Evolutionary conservation across 768 basidiomycete genomes (phyloP), one percentile per base, ranked within the genome.

Genomic region (Lentinula sp.): DNA sequence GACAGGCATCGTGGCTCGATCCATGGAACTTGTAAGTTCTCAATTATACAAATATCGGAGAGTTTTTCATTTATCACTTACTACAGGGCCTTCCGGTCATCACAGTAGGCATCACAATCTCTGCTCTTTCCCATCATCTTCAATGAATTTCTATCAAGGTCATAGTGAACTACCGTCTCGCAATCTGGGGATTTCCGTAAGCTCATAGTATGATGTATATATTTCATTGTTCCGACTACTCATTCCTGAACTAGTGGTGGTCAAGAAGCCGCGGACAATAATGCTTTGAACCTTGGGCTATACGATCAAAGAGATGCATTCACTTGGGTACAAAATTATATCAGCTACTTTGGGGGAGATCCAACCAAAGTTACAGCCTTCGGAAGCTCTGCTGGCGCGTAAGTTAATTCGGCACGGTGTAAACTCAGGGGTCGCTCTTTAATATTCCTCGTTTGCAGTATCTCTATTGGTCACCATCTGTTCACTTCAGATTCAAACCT

Each of bases 321-420:
- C 2, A 52, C 35, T 4, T 73, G 71, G 80, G 73, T 81, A 0
- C 76, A 80, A 61, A 67, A 73, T 54, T 75, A 83, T 62, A 78
- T 81, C 57, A 68, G 64, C 39, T 67, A 70, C 0, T 82, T 81
- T 61, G 80, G 81, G 1, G 81, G 81, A 23, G 76, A 73, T 54
- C 67, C 66, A 3, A 62, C 28, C 10, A 66, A 71, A 63, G 71
- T 73, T 1, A 72, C 49, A 6, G 66, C 56, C 65, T 66, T 67
- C 64, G 64, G 31, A 52, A 52, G 42, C 15, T 48, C 57, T 45
- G 31, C 21, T 16, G 57, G 57, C 23, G 54, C 45, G 45, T 58
- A 5, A 58, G 45, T 48, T 11, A 5, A 28, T 5, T 32, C 7
- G 10, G 16, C 1, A 5, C 7, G 10, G 54, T 56, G 28, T 28